Base-by-base conservation (phyloP, 139 green algal species). In the Chlorella sp. region DNA sequence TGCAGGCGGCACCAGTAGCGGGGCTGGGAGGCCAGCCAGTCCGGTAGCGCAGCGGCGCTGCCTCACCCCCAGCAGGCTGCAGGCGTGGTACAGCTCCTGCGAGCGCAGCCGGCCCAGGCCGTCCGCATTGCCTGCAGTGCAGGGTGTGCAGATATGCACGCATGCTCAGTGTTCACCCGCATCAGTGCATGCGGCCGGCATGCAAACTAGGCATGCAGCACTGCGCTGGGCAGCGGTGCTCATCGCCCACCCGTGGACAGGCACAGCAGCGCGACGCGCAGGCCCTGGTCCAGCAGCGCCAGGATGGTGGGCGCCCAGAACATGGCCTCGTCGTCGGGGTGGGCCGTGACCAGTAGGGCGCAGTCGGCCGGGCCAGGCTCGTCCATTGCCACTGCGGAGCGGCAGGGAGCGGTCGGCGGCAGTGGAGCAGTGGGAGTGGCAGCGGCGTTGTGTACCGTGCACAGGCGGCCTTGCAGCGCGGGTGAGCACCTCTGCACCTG, bases 261-360 rank as follows among this genome's bases (percentile, higher is more conserved):
- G 87, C 91, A 94, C 4, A 94, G 76, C 30, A 95, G 28, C 36
- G 80, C 62, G 2, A 94, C 48, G 4, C 54, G 41, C 38, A 24
- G 17, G 30, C 78, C 86, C 32, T 32, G 34, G 4, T 38, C 1
- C 26, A 62, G 24, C 38, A 92, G 80, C 0, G 28, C 34, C 32
- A 83, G 43, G 34, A 94, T 75, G 3, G 88, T 89, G 17, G 92
- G 92, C 13, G 70, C 67, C 51, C 95, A 95, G 69, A 95, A 95
- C 92, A 95, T 95, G 56, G 60, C 87, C 51, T 95, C 92, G 64
- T 95, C 92, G 40, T 95, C 92, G 28, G 92, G 92, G 75, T 95
- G 92, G 0, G 92, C 92, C 11, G 67, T 73, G n/a, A 73, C 67
- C 67, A 73, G 67, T 16, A 73, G 67, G 1, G 67, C 67, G 14